These are phyloP conservation scores for Sclerotinia sclerotiorum DNA, from an alignment of 2,329 filamentous ascomycete genomes.

Conservation along the genomic window DNA sequence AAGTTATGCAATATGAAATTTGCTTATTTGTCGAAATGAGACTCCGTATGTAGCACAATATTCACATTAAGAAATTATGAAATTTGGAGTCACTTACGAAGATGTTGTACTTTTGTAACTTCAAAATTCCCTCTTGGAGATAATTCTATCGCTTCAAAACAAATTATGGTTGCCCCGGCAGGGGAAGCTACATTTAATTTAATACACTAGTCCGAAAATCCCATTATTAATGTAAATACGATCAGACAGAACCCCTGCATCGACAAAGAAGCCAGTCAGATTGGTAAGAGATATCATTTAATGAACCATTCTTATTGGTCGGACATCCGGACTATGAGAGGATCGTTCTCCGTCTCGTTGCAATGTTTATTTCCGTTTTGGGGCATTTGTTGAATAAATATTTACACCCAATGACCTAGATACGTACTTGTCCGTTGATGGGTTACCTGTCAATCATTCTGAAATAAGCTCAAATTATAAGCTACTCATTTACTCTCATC, in stretches of 20 bases:
- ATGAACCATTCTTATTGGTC: not conserved
- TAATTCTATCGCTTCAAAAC: constrained; percentile 23
- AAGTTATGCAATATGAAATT: constrained; percentile 16
- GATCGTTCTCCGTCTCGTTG: not conserved
- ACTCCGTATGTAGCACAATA: not conserved
- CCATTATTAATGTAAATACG: constrained; percentile 15
- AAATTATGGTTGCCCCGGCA: constrained; percentile 23
- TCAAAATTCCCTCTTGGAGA: constrained; percentile 8
- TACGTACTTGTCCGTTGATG: too few species aligned
- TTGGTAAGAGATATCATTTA: not conserved
- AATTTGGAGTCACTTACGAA: constrained; percentile 20
- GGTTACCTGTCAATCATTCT: too few species aligned
- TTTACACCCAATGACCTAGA: not conserved
- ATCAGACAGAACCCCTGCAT: constrained; percentile 1
- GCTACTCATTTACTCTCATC: not conserved
- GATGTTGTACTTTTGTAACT: constrained; percentile 11
- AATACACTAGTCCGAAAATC: constrained; percentile 10
- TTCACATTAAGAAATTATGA: not conserved
- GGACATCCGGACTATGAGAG: not conserved
- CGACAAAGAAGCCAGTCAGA: constrained; percentile 1
- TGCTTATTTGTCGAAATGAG: not conserved
- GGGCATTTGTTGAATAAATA: not conserved
- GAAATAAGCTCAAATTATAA: not conserved
- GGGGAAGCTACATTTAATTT: not conserved
- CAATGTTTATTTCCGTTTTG: not conserved